Base-by-base conservation (phyloP, 345 rosid genomes). In the Microcos paniculata region DNA sequence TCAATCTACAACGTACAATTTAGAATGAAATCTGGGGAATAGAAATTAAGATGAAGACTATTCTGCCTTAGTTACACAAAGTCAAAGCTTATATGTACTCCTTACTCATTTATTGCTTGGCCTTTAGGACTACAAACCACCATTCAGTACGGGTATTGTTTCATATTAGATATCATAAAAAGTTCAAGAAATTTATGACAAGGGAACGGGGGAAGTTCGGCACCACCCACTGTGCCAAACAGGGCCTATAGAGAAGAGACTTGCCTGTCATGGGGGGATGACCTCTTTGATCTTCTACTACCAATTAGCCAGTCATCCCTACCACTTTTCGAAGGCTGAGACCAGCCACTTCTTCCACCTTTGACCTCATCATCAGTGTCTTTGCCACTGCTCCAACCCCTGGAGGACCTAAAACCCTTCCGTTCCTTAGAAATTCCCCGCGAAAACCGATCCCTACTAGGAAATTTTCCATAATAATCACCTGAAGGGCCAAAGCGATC, bases 381-480 rank as follows among this genome's bases (percentile, higher is more conserved):
- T 38, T 91, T 85, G 35, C 90, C 86, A 72, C 90, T 76, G 18
- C 90, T 91, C 95, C 93, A 79, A 51, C 92, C 76, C 49, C 85
- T 82, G 30, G 96, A 87, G 10, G 86, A 85, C 79, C 86, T 84
- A 3, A 77, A 55, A 79, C 86, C 91, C 66, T 89, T 85, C n/a
- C 79, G 75, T 35, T 78, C 84, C 71, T 80, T 78, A 8, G 81
- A 46, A 56, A 85, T 82, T 15, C 90, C 91, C 62, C 94, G 87
- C 38, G 93, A 73, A 79, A n/a, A n/a, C n/a, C 92, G 77, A 66
- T 91, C 98, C 88, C 94, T 84, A 77, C 83, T 77, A 66, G 94
- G 89, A 84, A 91, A 96, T 84, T 84, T 85, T 9, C 99, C 98
- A 70, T 93, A 93, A 84, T 77, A 87, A 81, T 91, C 98, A 75